These are phyloP conservation scores for Baorangia bicolor DNA, from an alignment of 768 basidiomycete species.

Conservation along the genomic window DNA sequence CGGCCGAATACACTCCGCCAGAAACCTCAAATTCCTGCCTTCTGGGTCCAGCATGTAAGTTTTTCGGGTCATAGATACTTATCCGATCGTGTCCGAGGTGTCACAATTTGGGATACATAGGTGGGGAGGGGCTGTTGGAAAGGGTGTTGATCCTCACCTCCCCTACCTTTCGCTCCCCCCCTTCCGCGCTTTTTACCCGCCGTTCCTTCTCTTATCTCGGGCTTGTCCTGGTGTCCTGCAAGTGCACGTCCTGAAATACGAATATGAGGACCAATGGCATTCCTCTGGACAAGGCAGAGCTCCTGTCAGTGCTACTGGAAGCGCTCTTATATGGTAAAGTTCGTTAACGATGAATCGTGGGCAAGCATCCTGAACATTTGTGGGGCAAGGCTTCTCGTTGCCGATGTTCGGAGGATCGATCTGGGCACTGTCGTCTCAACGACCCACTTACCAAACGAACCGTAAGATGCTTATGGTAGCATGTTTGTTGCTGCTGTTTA, in stretches of 20 bases:
- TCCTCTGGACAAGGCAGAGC: neutral
- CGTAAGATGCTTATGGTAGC: neutral
- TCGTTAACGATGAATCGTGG: neutral
- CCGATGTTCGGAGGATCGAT: neutral
- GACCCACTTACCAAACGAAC: neutral
- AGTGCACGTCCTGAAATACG: neutral
- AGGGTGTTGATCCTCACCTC: neutral
- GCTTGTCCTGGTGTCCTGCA: neutral
- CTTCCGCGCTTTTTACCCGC: neutral
- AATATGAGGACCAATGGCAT: neutral
- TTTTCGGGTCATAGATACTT: neutral
- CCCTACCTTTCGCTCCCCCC: too few species aligned
- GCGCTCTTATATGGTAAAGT: neutral
- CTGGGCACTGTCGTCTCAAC: neutral
- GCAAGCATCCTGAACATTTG: neutral
- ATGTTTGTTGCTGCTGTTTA: neutral
- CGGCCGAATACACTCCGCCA: too few species aligned
- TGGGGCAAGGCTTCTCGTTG: neutral
- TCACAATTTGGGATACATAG: neutral
- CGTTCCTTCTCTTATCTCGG: neutral
- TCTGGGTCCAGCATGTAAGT: neutral
- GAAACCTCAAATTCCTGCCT: too few species aligned
- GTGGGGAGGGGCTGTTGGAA: neutral
- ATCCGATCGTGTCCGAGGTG: neutral
- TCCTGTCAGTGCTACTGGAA: neutral